Evolutionary conservation across 2,329 filamentous ascomycete genomes (phyloP), one percentile per base, ranked within the genome.

Genomic region (Myriosclerotinia duriaeana): DNA sequence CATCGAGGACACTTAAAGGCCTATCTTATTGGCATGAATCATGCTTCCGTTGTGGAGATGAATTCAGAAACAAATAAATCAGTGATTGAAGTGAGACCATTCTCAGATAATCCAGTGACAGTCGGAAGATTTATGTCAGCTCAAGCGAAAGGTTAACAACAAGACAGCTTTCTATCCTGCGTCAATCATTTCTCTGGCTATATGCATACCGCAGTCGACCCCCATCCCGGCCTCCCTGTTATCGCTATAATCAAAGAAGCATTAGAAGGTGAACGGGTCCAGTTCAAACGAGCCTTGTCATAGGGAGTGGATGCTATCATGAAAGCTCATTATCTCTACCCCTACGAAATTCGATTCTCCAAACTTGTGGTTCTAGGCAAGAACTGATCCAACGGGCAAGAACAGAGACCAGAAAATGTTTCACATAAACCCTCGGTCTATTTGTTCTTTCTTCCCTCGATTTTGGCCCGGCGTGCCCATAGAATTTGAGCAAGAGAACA

Each of bases 151-250:
- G 79, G 79, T 9, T 72, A 81, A 17, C 74, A 76, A 30, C 75
- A 79, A 59, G 70, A 74, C n/a, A 76, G 77, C 8, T 72, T 81
- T 30, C 72, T 80, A 7, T 77, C 80, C 7, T 80, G 78, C 64
- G 76, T 79, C 1, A 81, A 82, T 69, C 78, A 81, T 73, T 81
- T 81, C 50, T 80, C 79, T 5, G 79, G 80, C 0, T 80, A 70
- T 79, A 78, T 36, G 78, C 26, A 80, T 67, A 81, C 78, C 0
- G 77, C 77, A n/a, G 75, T 79, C 0, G 79, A 81, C 68, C 81
- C 78, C 2, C 79, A 81, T 70, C 78, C 77, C 72, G 78, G 78
- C 1, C 71, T 80, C 30, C 79, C 79, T 0, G 71, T 78, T 0
- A 78, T 81, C 22, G 66, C 69, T 0, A 81, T 80, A 66, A 75